Base-by-base conservation (phyloP, 331 rosid species). In the Quercus lobata region DNA sequence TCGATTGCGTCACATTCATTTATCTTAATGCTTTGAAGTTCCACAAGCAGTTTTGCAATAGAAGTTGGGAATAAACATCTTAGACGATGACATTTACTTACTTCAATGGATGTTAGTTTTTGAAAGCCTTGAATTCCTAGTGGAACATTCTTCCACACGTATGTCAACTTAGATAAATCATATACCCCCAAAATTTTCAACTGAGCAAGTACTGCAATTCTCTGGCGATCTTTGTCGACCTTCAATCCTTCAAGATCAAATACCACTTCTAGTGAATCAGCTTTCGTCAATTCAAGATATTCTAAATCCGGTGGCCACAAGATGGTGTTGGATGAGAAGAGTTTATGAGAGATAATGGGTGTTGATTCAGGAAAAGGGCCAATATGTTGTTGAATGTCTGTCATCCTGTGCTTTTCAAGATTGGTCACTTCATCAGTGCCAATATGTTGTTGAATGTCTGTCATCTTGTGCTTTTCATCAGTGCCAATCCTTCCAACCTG, bases 71-170 rank as follows among this genome's bases (percentile, higher is more conserved):
- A 19, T 17, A 44, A 8, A 72, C 66, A 1, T 73, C 17, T 49
- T 56, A 76, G 61, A 41, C 75, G 57, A 14, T 2, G 1, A 76
- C 86, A 81, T 0, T 0, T 0, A 1, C 0, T 1, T 8, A 83
- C 18, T 8, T 0, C 5, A 5, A 83, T 19, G 3, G 7, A 6
- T 72, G 41, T 83, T 30, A 81, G 78, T 55, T 69, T 79, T 6
- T 78, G 75, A 71, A 86, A 78, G 12, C 83, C 82, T 22, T 54
- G 72, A 60, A 74, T 34, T 22, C 76, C 11, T 52, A 3, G 57
- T 32, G 83, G 71, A 79, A 21, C 61, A 75, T 61, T 75, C 46
- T 70, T 35, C 83, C 83, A 79, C 11, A 83, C 69, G n/a, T 35
- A 15, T 25, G 1, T 54, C 2, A 83, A 29, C 1, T 54, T 35